phyloP scores from a whole-genome alignment of 441 rosid species.

The Pelargonium citronellum region DNA sequence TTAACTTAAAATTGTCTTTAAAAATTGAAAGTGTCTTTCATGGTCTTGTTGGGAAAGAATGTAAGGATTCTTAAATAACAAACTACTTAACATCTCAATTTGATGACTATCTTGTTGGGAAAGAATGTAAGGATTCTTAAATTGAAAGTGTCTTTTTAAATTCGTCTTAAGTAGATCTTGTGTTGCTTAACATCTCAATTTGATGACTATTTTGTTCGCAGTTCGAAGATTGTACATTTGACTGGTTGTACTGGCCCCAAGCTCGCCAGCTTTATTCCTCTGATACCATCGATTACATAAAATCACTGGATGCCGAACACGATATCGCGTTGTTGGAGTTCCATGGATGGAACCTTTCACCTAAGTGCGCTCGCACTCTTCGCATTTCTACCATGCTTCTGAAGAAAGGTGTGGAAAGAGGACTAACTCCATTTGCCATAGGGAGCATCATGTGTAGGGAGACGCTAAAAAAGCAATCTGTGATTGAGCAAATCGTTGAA shows the following conservation, averaged over 20 bases:
- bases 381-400: conserved; percentile 81
- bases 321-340: conserved; percentile 62
- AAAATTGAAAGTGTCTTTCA: too few relatives aligned
- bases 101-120: too few relatives aligned
- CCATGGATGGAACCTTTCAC: conserved; percentile 66
- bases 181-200: too few relatives aligned
- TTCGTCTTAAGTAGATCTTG: neutral
- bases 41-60: too few relatives aligned
- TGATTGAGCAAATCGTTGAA: conserved; percentile 60
- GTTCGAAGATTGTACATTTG: conserved; percentile 71
- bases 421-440: conserved; percentile 66
- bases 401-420: conserved; percentile 69
- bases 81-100: too few relatives aligned
- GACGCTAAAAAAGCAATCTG: conserved; percentile 53
- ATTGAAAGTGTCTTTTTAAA: too few relatives aligned
- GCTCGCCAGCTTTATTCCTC: conserved; percentile 59
- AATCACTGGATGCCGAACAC: conserved; percentile 58
- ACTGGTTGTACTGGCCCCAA: conserved; percentile 99
- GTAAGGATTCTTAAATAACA: too few relatives aligned
- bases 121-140: too few relatives aligned
- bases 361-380: conserved; percentile 53
- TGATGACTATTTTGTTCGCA: conserved; percentile 32
- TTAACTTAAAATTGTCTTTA: too few relatives aligned
- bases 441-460: conserved; percentile 90
- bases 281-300: conserved; percentile 56